Base-by-base conservation (phyloP, 202 grass and related monocot species). In the Schoenoplectus tabernaemontani region DNA sequence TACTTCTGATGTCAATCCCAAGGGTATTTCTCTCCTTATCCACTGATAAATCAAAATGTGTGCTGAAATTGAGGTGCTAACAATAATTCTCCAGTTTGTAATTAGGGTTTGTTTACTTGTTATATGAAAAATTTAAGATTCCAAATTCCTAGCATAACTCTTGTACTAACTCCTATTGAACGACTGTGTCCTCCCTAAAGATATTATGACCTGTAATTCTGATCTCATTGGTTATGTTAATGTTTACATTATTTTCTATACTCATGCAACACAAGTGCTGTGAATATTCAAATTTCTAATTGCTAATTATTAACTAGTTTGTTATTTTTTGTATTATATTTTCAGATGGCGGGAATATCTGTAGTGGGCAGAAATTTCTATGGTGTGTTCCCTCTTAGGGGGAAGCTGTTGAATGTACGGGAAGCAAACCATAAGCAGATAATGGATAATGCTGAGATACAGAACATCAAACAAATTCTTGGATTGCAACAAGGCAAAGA, bases 381-480 rank as follows among this genome's bases (percentile, higher is more conserved):
- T 80, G 95, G 95, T 16, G 95, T 98, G 37, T 98, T 98, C 75
- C 91, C 95, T 59, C 89, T 98, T 7, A 87, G 91, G 86, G 95
- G 95, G 17, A 98, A 98, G 64, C 57, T 98, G 7, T 39, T 98
- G 36, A 94, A 94, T 83, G 95, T 98, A 26, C 83, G 95, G 74
- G 95, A 98, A 85, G 95, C 95, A 83, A 90, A 33, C 37, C 72
- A 89, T 79, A 94, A 92, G 51, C 95, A 98, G 51, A 92, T 94
- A 47, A 83, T 87, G 89, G 95, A 94, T 1, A 98, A 98, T 56
- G 75, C 86, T 6, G 95, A 98, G 79, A 92, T 97, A 71, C 89
- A 94, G 57, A 72, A 86, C 72, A 87, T 97, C 70, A 94, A 97
- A 80, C 83, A 89, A 82, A 98, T 98, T 34, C 72, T 94, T n/a